Evolutionary conservation across 192 early-diverging fungal genomes (phyloP).

Genomic region (Cetraspora pellucida): DNA sequence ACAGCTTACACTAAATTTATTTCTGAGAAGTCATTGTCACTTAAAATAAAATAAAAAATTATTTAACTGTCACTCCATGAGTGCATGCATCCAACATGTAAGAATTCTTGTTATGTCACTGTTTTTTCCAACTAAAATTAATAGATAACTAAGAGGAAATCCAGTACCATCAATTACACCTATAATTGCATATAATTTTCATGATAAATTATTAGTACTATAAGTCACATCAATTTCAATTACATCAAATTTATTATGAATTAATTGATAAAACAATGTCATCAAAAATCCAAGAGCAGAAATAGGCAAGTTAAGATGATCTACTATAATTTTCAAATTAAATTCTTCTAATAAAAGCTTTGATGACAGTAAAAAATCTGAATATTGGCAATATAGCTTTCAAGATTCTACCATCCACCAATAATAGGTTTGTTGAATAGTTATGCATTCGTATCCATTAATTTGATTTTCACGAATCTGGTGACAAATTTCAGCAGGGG

Average conservation of each 20-base stretch:
- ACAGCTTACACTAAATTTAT: conserved; percentile 14
- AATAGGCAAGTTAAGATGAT: neutral
- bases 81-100: neutral
- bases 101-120: neutral
- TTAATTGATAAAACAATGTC: neutral
- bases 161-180: conserved; percentile 4
- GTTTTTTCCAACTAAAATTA: conserved; percentile 5
- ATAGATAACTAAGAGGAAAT: conserved; percentile 1
- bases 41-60: conserved; percentile 11
- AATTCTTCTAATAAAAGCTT: neutral
- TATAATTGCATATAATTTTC: conserved; percentile 14
- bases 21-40: neutral
- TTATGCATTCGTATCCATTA: neutral
- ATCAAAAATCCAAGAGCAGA: neutral
- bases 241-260: conserved; percentile 6
- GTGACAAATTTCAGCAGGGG: neutral
- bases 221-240: conserved; percentile 1
- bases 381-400: neutral
- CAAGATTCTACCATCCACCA: neutral
- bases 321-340: neutral
- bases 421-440: conserved; percentile 18
- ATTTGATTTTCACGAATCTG: neutral
- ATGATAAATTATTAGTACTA: neutral
- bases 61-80: neutral
- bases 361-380: neutral